Percentiles rank a stretch among this genome's conserved stretches.
Conservation (phyloP, 2,329 filamentous ascomycete genomes). For the Diaporthe vexans region DNA sequence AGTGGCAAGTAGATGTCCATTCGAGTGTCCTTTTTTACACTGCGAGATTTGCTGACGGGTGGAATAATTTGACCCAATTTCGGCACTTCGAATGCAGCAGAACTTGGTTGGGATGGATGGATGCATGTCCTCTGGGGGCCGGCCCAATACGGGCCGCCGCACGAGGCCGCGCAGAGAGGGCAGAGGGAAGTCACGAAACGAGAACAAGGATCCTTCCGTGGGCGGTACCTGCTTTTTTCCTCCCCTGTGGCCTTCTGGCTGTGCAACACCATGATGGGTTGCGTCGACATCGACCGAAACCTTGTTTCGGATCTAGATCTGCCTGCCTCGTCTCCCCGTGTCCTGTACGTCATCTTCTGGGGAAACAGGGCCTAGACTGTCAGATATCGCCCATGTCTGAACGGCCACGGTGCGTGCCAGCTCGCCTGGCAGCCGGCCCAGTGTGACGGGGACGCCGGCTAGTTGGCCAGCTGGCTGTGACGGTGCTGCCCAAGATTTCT, state of each 20-base stretch:
- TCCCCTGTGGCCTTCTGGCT: background rate
- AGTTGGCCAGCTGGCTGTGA: background rate
- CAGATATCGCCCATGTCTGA: background rate
- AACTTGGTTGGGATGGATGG: no score
- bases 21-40: background rate
- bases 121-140: no score
- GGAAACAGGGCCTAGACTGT: slow-evolving; percentile 7
- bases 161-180: background rate
- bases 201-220: slow-evolving; percentile 8
- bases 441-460: background rate
- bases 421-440: background rate
- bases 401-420: background rate
- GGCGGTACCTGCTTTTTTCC: background rate
- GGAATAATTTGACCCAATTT: no score
- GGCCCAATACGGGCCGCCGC: background rate
- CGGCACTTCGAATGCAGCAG: background rate
- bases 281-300: slow-evolving; percentile 14
- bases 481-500: background rate
- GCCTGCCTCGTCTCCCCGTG: background rate
- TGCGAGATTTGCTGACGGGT: background rate
- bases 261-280: background rate
- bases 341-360: slow-evolving; percentile 22
- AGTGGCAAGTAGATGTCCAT: background rate
- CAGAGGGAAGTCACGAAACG: slow-evolving; percentile 3
- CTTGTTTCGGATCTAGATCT: slow-evolving; percentile 31